Evolutionary conservation across 2,329 filamentous ascomycete genomes (phyloP), one percentile per base, ranked within the genome.

Genomic region (Cladobotryum protrusum): DNA sequence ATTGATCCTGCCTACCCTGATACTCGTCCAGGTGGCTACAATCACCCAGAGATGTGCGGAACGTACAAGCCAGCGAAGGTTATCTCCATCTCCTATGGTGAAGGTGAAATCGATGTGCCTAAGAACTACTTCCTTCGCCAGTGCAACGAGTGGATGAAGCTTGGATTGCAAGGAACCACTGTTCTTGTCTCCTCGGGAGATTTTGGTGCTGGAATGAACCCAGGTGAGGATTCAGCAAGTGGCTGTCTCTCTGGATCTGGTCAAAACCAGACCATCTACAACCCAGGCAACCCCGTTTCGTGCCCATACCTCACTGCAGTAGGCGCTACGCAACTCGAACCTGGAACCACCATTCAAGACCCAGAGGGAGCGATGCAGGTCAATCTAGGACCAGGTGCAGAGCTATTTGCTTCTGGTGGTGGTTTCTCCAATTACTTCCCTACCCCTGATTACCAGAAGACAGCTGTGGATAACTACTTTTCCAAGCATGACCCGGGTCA

Each of bases 1-100:
- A 59, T 75, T 14, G 75, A 78, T 49, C 70, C 72, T 2, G 59
- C 62, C 3, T 80, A 81, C 56, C 78, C 77, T 0, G 71, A 79
- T 55, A 65, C 67, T 2, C 62, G 65, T 62, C 32, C 58, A 1
- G 73, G 67, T 5, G 78, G 77, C 7, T 81, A 79, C 63, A 71
- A 72, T 47, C 57, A 65, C 52, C 59, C 67, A 4, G 61, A 61
- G n/a, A 43, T 54, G 49, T 69, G 63, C 53, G 59, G 57, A 20
- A 49, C 58, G 1, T 61, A 61, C 51, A 53, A 63, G 43, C 64
- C 73, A 14, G 60, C 63, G 1, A 61, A 63, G 49, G 64, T 67
- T 5, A 61, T 77, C 74, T 56, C 54, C 41, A 56, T 57, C 45
- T 75, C 73, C 0, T 76, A 77, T 52, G 76, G 74, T 12, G 70